phyloP scores from a whole-genome alignment of 768 basidiomycete species.

The Pulveroboletus sp. region DNA sequence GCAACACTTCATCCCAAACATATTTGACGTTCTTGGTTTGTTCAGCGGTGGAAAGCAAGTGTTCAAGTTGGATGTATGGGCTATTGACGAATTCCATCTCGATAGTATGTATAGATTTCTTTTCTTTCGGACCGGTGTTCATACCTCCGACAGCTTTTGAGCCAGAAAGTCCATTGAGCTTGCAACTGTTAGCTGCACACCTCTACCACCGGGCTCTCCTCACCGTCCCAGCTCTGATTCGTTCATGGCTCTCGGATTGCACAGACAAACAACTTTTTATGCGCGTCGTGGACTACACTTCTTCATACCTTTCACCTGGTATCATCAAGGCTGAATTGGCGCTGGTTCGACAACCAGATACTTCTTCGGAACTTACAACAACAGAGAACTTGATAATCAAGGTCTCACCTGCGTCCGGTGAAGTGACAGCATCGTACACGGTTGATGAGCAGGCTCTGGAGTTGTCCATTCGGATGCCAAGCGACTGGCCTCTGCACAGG shows the following conservation, averaged over 20 bases:
- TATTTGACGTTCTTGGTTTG: conserved; percentile 66
- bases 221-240: conserved; percentile 80
- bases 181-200: conserved; percentile 76
- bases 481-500: conserved; percentile 85
- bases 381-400: conserved; percentile 83
- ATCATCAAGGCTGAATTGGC: conserved; percentile 83
- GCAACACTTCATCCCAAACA: conserved; percentile 63
- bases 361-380: conserved; percentile 46
- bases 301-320: conserved; percentile 83
- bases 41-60: conserved; percentile 62
- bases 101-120: conserved; percentile 48
- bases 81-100: conserved; percentile 78
- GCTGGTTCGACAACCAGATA: conserved; percentile 57
- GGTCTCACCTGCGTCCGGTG: conserved; percentile 67
- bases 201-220: conserved; percentile 86
- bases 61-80: conserved; percentile 84
- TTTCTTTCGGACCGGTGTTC: background rate
- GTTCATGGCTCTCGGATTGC: conserved; percentile 81
- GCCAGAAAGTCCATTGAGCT: conserved; percentile 45
- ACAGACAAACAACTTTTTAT: conserved; percentile 87
- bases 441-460: conserved; percentile 96
- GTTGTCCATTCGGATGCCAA: conserved; percentile 79
- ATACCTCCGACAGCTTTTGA: conserved; percentile 49
- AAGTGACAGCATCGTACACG: conserved; percentile 79
- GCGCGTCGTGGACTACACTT: conserved; percentile 74